Conservation (phyloP, 345 rosid genomes). For the Eucalyptus camaldulensis region DNA sequence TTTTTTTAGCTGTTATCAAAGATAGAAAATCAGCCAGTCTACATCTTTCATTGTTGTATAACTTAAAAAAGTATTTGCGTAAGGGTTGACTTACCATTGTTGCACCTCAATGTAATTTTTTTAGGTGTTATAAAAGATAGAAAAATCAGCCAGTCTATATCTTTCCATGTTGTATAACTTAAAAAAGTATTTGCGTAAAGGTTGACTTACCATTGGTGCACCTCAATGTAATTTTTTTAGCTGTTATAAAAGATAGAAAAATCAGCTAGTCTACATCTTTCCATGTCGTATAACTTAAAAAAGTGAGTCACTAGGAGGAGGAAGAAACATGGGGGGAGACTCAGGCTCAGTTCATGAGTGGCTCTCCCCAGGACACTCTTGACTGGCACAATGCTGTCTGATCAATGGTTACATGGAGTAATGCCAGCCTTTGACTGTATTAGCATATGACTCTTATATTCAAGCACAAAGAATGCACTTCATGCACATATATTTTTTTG, state of each 20-base stretch:
- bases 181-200: neutral
- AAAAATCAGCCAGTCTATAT: neutral
- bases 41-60: neutral
- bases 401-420: neutral
- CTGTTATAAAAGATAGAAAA: neutral
- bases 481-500: neutral
- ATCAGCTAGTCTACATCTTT: neutral
- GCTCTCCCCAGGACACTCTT: neutral
- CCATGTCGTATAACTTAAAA: neutral
- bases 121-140: neutral
- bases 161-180: neutral
- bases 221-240: neutral
- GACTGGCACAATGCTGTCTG: neutral
- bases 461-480: neutral
- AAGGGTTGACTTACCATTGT: neutral
- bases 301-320: neutral
- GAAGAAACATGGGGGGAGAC: neutral
- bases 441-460: neutral
- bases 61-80: neutral
- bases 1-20: neutral
- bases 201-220: neutral
- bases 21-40: neutral
- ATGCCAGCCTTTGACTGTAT: neutral
- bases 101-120: neutral
- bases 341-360: neutral